Conservation (phyloP, 1,139 yeast species). For the Blastobotrys apis region DNA sequence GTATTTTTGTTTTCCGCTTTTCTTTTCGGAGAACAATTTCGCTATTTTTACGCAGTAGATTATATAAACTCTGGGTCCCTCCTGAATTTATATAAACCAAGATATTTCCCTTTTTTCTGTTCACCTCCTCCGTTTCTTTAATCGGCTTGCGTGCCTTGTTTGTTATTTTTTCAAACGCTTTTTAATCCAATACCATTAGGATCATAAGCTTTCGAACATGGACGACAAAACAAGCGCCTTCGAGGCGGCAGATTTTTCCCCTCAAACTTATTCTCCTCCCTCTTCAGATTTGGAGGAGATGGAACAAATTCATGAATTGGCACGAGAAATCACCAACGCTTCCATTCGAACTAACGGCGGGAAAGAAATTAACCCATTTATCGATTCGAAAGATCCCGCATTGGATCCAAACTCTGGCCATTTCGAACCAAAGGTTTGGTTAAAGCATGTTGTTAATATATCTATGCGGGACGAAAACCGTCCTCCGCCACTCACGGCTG, state of each 20-base stretch:
- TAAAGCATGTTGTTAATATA: constrained; percentile 52
- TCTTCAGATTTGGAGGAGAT: neutral
- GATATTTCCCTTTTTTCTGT: too few relatives aligned
- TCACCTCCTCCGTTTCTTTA: too few relatives aligned
- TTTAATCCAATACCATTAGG: too few relatives aligned
- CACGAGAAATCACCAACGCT: constrained; percentile 25
- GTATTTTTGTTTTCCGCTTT: too few relatives aligned
- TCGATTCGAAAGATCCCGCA: constrained; percentile 17
- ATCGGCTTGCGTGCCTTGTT: too few relatives aligned
- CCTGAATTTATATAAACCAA: too few relatives aligned
- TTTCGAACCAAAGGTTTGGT: constrained; percentile 64
- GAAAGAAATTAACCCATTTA: constrained; percentile 13
- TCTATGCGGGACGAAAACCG: constrained; percentile 20
- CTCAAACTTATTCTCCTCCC: constrained; percentile 6
- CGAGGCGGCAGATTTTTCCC: constrained; percentile 2
- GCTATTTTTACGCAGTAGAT: too few relatives aligned
- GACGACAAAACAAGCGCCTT: constrained; percentile 6
- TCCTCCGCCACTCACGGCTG: constrained; percentile 33
- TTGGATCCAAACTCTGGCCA: constrained; percentile 53
- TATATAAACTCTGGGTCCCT: too few relatives aligned
- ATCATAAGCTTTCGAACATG: too few relatives aligned
- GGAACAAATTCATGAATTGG: constrained; percentile 24
- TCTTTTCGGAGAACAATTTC: too few relatives aligned
- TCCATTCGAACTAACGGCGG: constrained; percentile 13
- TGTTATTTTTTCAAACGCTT: too few relatives aligned